phyloP scores from a whole-genome alignment of 2,329 filamentous ascomycete species.

The Alternaria sp. region DNA sequence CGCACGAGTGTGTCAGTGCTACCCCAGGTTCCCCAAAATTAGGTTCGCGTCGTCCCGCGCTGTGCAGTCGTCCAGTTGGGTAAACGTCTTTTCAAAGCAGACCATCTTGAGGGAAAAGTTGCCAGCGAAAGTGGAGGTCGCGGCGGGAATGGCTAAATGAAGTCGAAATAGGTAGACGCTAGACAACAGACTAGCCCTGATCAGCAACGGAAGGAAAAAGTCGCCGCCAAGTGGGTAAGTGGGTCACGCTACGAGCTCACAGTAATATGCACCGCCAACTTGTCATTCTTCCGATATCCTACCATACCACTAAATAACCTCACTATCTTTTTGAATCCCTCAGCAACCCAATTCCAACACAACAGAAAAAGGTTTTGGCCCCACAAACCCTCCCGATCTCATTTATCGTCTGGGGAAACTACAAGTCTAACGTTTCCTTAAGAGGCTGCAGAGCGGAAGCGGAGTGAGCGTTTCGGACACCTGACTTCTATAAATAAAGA shows the following conservation, averaged over 20 bases:
- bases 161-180: neutral
- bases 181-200: neutral
- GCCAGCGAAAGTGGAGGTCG: constrained; percentile 10
- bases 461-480: neutral
- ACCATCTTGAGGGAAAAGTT: constrained; percentile 14
- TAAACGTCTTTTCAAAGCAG: constrained; percentile 16
- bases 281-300: neutral
- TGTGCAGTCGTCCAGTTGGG: constrained; percentile 20
- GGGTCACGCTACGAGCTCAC: constrained; percentile 2
- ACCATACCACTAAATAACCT: neutral
- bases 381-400: neutral
- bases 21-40: constrained; percentile 35
- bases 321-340: neutral
- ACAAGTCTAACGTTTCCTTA: neutral
- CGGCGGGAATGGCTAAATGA: constrained; percentile 24
- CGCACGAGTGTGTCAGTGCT: constrained; percentile 10
- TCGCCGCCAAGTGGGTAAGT: constrained; percentile 16
- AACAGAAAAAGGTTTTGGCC: neutral
- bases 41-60: constrained; percentile 34
- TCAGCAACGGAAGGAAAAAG: constrained; percentile 8
- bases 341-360: neutral
- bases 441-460: neutral
- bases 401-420: constrained; percentile 3
- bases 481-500: neutral
- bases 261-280: constrained; percentile 14